Evolutionary conservation across 2,329 filamentous ascomycete genomes (phyloP).

Genomic region (Diaporthe amygdali): DNA sequence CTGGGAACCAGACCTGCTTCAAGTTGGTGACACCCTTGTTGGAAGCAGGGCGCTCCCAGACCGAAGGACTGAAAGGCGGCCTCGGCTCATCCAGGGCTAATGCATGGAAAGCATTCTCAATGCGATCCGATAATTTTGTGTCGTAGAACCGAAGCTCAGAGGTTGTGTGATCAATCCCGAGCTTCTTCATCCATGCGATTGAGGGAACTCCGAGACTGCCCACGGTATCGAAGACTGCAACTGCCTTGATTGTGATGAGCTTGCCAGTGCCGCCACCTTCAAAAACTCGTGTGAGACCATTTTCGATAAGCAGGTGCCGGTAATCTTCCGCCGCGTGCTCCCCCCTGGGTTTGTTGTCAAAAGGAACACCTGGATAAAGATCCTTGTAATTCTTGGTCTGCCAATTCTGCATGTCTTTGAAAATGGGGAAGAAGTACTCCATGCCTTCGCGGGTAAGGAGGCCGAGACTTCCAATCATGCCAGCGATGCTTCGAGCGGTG

Average conservation of each 20-base stretch:
- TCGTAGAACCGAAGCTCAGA: conserved; percentile 58
- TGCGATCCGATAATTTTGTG: conserved; percentile 55
- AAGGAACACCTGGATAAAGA: conserved; percentile 51
- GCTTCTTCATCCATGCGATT: conserved; percentile 48
- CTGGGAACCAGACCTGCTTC: conserved; percentile 70
- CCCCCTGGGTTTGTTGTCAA: conserved; percentile 54
- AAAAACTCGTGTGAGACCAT: conserved; percentile 46
- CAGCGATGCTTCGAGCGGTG: conserved; percentile 60
- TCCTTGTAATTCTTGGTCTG: conserved; percentile 49
- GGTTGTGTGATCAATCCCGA: conserved; percentile 51
- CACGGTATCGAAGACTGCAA: conserved; percentile 59
- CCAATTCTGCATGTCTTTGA: conserved; percentile 63
- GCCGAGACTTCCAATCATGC: conserved; percentile 56
- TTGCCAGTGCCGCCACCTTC: conserved; percentile 41
- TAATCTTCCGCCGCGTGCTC: conserved; percentile 47
- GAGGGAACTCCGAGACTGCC: conserved; percentile 53
- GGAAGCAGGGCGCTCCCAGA: conserved; percentile 54
- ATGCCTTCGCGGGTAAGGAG: conserved; percentile 58
- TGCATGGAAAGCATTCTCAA: conserved; percentile 65
- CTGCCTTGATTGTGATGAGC: conserved; percentile 52
- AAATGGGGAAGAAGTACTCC: conserved; percentile 60
- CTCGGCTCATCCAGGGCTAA: conserved; percentile 63
- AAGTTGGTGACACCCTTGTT: conserved; percentile 48
- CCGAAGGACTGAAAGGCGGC: conserved; percentile 57
- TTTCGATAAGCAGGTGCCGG: conserved; percentile 47